phyloP scores from a whole-genome alignment of 352 stramenopile genomes.

The Thalassiosira livingstoniorum region DNA sequence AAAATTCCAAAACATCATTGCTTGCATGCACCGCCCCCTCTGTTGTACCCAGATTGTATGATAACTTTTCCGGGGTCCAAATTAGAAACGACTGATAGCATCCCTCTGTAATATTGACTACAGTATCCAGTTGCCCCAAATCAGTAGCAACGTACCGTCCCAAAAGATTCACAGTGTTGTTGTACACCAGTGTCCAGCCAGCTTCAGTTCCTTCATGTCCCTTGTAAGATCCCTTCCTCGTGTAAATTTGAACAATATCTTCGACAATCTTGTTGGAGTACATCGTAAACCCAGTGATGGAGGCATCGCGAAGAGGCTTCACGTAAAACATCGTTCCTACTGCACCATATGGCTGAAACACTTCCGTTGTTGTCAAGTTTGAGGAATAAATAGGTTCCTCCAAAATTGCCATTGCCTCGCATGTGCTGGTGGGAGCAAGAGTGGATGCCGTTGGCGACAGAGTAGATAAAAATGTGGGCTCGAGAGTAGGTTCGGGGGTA shows the following conservation, averaged over 20 bases:
- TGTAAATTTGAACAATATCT: conserved; percentile 21
- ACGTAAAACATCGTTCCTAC: conserved; percentile 18
- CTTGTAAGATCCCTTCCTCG: conserved; percentile 4
- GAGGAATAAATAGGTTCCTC: too few relatives aligned
- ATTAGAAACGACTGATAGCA: conserved; percentile 19
- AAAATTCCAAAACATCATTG: too few relatives aligned
- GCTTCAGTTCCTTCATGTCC: neutral
- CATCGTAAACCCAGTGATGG: conserved; percentile 10
- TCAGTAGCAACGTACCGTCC: neutral
- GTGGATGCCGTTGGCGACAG: too few relatives aligned
- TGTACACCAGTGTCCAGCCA: conserved; percentile 24
- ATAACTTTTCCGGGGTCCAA: too few relatives aligned
- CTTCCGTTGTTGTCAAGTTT: too few relatives aligned
- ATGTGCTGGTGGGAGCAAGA: too few relatives aligned
- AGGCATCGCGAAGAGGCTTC: conserved; percentile 4
- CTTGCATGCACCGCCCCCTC: too few relatives aligned
- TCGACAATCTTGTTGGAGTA: neutral
- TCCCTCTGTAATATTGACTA: conserved; percentile 6
- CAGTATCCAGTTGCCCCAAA: conserved; percentile 11
- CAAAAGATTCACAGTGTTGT: neutral
- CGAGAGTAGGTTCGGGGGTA: too few relatives aligned
- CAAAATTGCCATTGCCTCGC: too few relatives aligned
- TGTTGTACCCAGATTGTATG: too few relatives aligned
- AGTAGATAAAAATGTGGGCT: too few relatives aligned
- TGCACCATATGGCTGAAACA: conserved; percentile 15